Conservation (phyloP, 1,139 yeast species). For the Hyphopichia pseudoburtonii region DNA sequence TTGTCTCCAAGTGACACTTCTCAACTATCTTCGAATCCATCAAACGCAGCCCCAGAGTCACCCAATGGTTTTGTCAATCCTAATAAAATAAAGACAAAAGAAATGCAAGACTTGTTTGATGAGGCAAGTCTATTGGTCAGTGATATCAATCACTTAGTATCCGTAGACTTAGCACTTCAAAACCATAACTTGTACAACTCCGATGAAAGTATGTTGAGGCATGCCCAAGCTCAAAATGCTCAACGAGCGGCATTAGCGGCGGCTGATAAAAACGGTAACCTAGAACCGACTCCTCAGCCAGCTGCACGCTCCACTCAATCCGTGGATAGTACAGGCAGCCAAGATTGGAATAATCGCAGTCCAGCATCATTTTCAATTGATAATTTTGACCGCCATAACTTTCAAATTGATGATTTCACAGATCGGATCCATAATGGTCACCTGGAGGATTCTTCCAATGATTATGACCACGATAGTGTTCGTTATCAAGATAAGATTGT, state of each 20-base stretch:
- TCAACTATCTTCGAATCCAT: conserved; percentile 3
- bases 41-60: background rate
- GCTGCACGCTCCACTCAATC: background rate
- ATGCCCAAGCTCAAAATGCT: background rate
- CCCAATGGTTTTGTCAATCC: background rate
- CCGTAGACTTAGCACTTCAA: conserved; percentile 17
- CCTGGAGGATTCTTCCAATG: too few species aligned
- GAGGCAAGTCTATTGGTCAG: conserved; percentile 53
- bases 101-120: conserved; percentile 35
- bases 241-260: too few species aligned
- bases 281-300: too few species aligned
- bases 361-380: conserved; percentile 8
- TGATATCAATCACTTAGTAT: conserved; percentile 43
- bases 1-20: conserved; percentile 17
- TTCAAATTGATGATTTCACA: conserved; percentile 17
- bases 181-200: background rate
- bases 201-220: background rate
- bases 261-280: too few species aligned
- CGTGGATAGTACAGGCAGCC: background rate
- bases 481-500: background rate
- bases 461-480: too few species aligned
- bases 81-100: conserved; percentile 5
- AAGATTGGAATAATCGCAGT: too few species aligned
- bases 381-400: conserved; percentile 14
- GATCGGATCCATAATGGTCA: conserved; percentile 9